Conservation (phyloP, 495 filamentous ascomycete genomes). For the Chaetomium cochliodes region DNA sequence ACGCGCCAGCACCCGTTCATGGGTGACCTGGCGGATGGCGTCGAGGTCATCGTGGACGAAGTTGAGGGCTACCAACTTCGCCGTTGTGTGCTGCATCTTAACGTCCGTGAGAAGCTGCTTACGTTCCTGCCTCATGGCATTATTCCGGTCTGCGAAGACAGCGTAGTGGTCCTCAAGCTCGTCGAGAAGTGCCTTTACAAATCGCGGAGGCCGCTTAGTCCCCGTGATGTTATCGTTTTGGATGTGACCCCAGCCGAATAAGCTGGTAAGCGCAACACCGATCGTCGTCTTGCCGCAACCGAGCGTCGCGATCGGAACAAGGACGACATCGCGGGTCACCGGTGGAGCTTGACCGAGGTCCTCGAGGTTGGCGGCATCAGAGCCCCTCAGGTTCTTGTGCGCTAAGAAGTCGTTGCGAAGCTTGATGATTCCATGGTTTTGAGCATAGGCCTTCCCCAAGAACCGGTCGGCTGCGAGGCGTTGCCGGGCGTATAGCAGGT, state of each 20-base stretch:
- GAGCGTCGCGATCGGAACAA: slow-evolving; percentile 85
- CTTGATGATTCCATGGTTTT: slow-evolving; percentile 94
- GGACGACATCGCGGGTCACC: slow-evolving; percentile 63
- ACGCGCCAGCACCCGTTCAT: slow-evolving; percentile 72
- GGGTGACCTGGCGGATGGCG: slow-evolving; percentile 70
- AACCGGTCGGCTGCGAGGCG: slow-evolving; percentile 64
- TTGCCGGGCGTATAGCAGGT: slow-evolving; percentile 74
- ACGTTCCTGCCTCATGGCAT: slow-evolving; percentile 83
- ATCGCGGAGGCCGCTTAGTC: slow-evolving; percentile 67
- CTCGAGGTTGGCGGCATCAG: slow-evolving; percentile 59
- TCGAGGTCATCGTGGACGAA: slow-evolving; percentile 77
- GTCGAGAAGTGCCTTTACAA: slow-evolving; percentile 64
- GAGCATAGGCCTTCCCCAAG: slow-evolving; percentile 64
- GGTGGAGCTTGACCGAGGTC: slow-evolving; percentile 36
- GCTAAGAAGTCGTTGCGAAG: slow-evolving; percentile 83
- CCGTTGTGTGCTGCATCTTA: slow-evolving; percentile 54
- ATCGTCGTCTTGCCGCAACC: slow-evolving; percentile 97
- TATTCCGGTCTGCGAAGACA: slow-evolving; percentile 92
- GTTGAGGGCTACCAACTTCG: slow-evolving; percentile 83
- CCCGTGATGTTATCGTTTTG: slow-evolving; percentile 97
- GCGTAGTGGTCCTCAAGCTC: slow-evolving; percentile 60
- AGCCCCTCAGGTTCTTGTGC: slow-evolving; percentile 76
- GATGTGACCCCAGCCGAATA: slow-evolving; percentile 91
- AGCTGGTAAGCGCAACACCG: slow-evolving; percentile 72
- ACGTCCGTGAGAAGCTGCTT: slow-evolving; percentile 83